A percentile compares a stretch with the other conserved stretches of the same genome.
Conservation (phyloP, 257 asterid genomes). For the Scutellaria barbata region DNA sequence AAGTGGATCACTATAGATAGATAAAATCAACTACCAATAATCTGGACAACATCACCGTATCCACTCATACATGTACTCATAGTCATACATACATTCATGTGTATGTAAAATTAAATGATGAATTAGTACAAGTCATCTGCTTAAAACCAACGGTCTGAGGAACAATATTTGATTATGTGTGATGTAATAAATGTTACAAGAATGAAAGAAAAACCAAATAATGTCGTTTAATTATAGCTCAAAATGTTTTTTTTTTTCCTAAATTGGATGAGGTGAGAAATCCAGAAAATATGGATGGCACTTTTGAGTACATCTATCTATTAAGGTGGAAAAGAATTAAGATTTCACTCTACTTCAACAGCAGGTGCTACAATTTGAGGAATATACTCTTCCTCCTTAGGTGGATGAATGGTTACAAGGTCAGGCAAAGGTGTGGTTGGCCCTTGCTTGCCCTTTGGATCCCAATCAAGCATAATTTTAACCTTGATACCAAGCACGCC, state of each 20-base stretch:
- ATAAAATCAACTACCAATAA: not conserved
- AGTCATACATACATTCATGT: not conserved
- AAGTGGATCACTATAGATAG: constrained; percentile 23
- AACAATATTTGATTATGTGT: too few species aligned
- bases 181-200: not conserved
- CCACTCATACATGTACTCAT: not conserved
- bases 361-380: constrained; percentile 41
- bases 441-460: constrained; percentile 45
- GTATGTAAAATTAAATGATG: too few species aligned
- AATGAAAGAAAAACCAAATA: not conserved
- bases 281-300: not conserved
- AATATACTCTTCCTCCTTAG: constrained; percentile 40
- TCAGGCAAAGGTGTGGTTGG: constrained; percentile 44
- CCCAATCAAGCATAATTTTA: constrained; percentile 48
- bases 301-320: not conserved
- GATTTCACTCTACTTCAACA: constrained; percentile 35
- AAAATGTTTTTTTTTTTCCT: not conserved
- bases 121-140: too few species aligned
- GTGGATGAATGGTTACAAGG: constrained; percentile 44
- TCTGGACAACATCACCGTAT: not conserved
- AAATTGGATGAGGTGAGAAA: too few species aligned
- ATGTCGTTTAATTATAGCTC: constrained; percentile 3
- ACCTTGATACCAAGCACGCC: constrained; percentile 51
- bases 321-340: not conserved
- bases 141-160: too few species aligned